Conservation (phyloP, 1,284 basidiomycete species). For the Lentinula novae-zelandiae region DNA sequence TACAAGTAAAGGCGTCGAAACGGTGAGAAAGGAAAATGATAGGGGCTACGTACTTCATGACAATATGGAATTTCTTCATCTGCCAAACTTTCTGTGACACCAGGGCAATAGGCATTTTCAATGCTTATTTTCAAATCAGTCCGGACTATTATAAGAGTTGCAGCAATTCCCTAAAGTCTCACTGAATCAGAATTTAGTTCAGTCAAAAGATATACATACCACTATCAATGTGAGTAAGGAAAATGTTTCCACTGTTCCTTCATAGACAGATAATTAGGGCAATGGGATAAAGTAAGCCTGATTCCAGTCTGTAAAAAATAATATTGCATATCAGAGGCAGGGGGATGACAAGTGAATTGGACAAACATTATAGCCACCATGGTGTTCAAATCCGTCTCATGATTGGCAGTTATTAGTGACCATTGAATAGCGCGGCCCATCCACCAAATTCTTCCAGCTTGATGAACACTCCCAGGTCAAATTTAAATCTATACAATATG, state of each 20-base stretch:
- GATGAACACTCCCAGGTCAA: not conserved
- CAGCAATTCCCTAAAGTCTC: conserved; percentile 4
- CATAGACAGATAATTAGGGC: not conserved
- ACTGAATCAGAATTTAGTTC: not conserved
- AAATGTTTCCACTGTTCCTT: not conserved
- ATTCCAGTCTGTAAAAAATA: conserved; percentile 1
- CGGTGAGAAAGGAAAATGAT: too few relatives aligned
- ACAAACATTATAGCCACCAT: too few relatives aligned
- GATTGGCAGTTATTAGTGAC: not conserved
- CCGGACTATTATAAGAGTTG: not conserved
- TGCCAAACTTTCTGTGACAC: too few relatives aligned
- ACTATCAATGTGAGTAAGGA: not conserved
- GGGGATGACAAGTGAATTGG: too few relatives aligned
- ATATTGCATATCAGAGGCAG: not conserved
- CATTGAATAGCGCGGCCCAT: not conserved
- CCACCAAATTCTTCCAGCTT: conserved; percentile 7
- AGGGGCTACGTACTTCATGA: too few relatives aligned
- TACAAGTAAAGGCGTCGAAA: too few relatives aligned
- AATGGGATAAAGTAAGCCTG: not conserved
- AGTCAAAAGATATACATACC: not conserved
- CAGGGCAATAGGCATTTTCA: not conserved
- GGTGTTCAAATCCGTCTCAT: too few relatives aligned
- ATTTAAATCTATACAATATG: not conserved
- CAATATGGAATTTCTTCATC: too few relatives aligned
- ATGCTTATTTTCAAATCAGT: not conserved